These are phyloP conservation scores for Talaromyces adpressus DNA, from an alignment of 495 filamentous ascomycete genomes.

Conservation along the genomic window DNA sequence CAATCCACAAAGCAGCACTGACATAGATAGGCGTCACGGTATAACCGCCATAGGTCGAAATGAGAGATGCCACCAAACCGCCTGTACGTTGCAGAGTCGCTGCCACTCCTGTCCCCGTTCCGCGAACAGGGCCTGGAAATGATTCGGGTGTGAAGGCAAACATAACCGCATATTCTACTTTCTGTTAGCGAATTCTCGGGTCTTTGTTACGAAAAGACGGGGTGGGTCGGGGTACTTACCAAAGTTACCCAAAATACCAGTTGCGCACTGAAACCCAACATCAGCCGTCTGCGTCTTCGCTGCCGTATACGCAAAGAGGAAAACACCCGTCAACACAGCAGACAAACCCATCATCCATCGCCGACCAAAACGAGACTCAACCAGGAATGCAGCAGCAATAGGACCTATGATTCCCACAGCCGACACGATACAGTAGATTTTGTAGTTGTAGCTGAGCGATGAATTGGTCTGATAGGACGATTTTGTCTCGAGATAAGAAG, in stretches of 20 bases:
- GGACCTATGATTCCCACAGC: slow-evolving; percentile 24
- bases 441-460: slow-evolving; percentile 22
- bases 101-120: slow-evolving; percentile 45
- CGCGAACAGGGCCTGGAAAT: slow-evolving; percentile 46
- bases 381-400: slow-evolving; percentile 18
- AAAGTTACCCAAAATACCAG: slow-evolving; percentile 24
- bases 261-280: slow-evolving; percentile 25
- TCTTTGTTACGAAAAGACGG: not conserved
- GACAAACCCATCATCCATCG: slow-evolving; percentile 30
- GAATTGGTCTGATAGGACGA: slow-evolving; percentile 15
- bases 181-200: not conserved
- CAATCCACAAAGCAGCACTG: slow-evolving; percentile 26
- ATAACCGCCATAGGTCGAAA: slow-evolving; percentile 25
- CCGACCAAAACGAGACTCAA: slow-evolving; percentile 23
- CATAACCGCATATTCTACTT: slow-evolving; percentile 39
- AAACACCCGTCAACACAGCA: slow-evolving; percentile 23
- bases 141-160: slow-evolving; percentile 53
- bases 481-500: slow-evolving; percentile 26
- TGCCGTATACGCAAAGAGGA: slow-evolving; percentile 27
- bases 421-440: slow-evolving; percentile 28
- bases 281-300: slow-evolving; percentile 17
- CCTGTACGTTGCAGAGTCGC: slow-evolving; percentile 21
- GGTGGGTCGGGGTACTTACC: slow-evolving; percentile 10
- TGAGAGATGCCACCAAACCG: slow-evolving; percentile 23
- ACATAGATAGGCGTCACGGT: slow-evolving; percentile 27